These are phyloP conservation scores for Cardamine occulta DNA, from an alignment of 345 rosid species.

Conservation along the genomic window DNA sequence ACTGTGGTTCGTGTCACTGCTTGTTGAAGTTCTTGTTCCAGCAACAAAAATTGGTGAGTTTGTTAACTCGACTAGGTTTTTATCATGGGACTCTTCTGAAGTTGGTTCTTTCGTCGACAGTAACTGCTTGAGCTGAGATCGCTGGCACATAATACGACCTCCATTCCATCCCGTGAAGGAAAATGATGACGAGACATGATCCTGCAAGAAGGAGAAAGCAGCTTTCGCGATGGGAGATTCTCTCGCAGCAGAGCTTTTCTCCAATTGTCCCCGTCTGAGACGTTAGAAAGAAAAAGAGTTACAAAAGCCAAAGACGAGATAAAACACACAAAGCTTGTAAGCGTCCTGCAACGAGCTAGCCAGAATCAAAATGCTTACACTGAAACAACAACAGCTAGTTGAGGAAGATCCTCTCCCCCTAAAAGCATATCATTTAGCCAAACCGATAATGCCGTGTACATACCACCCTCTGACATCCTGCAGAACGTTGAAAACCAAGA, in stretches of 20 bases:
- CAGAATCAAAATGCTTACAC: conserved; percentile 57
- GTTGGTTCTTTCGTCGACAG: conserved; percentile 52
- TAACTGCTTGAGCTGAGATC: conserved; percentile 75
- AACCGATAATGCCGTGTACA: conserved; percentile 71
- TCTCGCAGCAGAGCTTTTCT: conserved; percentile 61
- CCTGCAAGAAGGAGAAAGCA: conserved; percentile 66
- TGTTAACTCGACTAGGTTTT: conserved; percentile 50
- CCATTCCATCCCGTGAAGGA: conserved; percentile 78
- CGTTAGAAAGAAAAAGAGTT: conserved; percentile 15
- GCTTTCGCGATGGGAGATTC: conserved; percentile 69
- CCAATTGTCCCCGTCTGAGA: conserved; percentile 73
- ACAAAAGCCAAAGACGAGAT: conserved; percentile 14
- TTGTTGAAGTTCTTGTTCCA: conserved; percentile 47
- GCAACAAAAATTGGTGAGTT: conserved; percentile 58
- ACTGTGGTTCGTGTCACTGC: conserved; percentile 39
- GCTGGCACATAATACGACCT: conserved; percentile 87
- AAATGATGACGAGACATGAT: conserved; percentile 66
- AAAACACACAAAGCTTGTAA: conserved; percentile 7
- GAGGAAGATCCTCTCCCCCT: conserved; percentile 77
- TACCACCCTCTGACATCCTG: conserved; percentile 96
- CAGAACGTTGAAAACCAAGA: conserved; percentile 38
- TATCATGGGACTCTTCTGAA: conserved; percentile 51
- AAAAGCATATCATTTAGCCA: conserved; percentile 76
- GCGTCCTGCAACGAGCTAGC: conserved; percentile 20
- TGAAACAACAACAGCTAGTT: conserved; percentile 74